Base-by-base conservation (phyloP, 495 filamentous ascomycete genomes). In the Neurospora sp. region DNA sequence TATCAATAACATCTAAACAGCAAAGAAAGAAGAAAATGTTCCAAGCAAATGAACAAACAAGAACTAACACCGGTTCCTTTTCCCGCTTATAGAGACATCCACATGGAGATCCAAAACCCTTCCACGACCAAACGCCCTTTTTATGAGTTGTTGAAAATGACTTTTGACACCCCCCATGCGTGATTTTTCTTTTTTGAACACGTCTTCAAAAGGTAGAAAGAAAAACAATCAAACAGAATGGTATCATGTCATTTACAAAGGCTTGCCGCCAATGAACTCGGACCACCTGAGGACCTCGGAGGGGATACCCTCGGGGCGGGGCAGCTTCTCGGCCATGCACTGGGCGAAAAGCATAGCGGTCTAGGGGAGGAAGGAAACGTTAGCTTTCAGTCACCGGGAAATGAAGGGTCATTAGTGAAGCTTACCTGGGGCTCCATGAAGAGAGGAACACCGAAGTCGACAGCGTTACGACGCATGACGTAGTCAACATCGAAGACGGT, bases 391-490 rank as follows among this genome's bases (percentile, higher is more conserved):
- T 48, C 35, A 59, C 9, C 65, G 20, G 37, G 27, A 70, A 35
- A 59, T 73, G 40, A 27, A 38, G 68, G 38, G 65, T 45, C 39
- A 37, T 20, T 44, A 61, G 37, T 20, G 68, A 45, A 41, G 83
- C 90, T 86, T 86, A 97, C 95, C 92, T 96, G 96, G 27, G 96
- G 95, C 84, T 99, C 96, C 94, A 98, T 98, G 82, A 98, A 99
- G 73, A 98, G 85, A 44, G 96, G 96, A 31, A 98, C 94, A 71
- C 94, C 94, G 81, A 99, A 99, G 84, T 99, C 96, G 53, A 99
- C 96, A 17, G 95, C 96, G 79, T 99, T 97, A 77, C 96, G 90
- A 75, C 96, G 90, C 96, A 98, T 99, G 68, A 98, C 94, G 76
- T 99, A 99, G 83, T 98, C 95, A 75, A 95, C 94, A 79, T 99